These are phyloP conservation scores for Trichoderma sp. DNA, from an alignment of 2,329 filamentous ascomycete genomes.

Conservation along the genomic window DNA sequence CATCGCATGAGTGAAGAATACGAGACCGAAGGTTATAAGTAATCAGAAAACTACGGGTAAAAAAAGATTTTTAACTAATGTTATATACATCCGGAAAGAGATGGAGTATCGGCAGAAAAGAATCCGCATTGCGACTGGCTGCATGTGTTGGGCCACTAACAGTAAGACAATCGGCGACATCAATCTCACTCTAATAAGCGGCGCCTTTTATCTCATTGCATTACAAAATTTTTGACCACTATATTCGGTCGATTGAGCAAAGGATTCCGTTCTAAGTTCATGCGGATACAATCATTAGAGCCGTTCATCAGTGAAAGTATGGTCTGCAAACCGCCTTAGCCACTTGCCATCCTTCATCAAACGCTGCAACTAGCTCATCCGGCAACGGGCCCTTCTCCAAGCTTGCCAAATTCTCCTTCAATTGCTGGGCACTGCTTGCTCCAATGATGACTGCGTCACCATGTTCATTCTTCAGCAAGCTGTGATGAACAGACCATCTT, in stretches of 20 bases:
- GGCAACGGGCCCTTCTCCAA: conserved; percentile 19
- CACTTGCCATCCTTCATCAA: conserved; percentile 17
- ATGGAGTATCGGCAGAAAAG: background rate
- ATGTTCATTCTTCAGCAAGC: conserved; percentile 5
- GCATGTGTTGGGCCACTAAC: background rate
- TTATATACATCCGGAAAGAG: background rate
- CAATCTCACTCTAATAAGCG: background rate
- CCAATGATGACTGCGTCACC: conserved; percentile 19
- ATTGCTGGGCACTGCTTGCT: conserved; percentile 13
- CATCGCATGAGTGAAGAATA: background rate
- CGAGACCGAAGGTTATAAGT: background rate
- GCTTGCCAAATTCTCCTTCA: conserved; percentile 16
- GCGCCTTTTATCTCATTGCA: background rate
- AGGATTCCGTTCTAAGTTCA: background rate
- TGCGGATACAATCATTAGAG: background rate
- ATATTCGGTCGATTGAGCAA: background rate
- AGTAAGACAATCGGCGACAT: background rate
- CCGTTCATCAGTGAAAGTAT: conserved; percentile 6
- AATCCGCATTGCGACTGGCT: background rate
- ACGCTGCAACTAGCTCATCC: conserved; percentile 15
- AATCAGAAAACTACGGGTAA: background rate
- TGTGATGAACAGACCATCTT: conserved; percentile 18
- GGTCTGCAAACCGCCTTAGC: conserved; percentile 8
- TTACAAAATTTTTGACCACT: background rate
- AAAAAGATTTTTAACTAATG: background rate